Evolutionary conservation across 495 filamentous ascomycete species (phyloP).

Genomic region (Gamarada debralockiae): DNA sequence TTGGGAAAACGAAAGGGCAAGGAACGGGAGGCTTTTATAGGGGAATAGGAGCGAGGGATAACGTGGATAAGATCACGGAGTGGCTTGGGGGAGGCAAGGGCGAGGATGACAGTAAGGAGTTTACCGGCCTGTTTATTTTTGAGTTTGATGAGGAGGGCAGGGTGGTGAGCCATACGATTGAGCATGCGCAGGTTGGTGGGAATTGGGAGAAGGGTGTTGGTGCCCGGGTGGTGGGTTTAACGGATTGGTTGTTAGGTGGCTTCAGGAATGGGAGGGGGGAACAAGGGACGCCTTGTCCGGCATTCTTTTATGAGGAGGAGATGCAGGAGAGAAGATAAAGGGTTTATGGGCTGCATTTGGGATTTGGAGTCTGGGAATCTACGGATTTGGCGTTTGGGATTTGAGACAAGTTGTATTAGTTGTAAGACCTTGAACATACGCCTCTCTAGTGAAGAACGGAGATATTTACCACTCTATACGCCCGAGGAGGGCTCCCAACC

Average conservation of each 20-base stretch:
- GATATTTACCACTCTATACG: too few relatives aligned
- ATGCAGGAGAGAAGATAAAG: constrained; percentile 40
- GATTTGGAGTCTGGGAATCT: constrained; percentile 16
- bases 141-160: constrained; percentile 90
- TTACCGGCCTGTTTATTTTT: constrained; percentile 87
- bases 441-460: constrained; percentile 11
- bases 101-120: constrained; percentile 48
- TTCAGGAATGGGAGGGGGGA: constrained; percentile 35
- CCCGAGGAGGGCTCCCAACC: not conserved
- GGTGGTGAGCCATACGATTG: constrained; percentile 83
- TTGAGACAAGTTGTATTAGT: not conserved
- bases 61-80: constrained; percentile 46
- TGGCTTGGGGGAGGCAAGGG: constrained; percentile 37
- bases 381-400: not conserved
- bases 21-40: constrained; percentile 36
- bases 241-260: constrained; percentile 81
- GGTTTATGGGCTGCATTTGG: constrained; percentile 34
- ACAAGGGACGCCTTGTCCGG: constrained; percentile 23
- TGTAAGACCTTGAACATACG: constrained; percentile 10
- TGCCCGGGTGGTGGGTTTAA: constrained; percentile 74
- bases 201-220: constrained; percentile 61
- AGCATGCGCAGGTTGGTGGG: constrained; percentile 78
- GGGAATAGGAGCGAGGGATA: constrained; percentile 35
- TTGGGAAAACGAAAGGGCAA: constrained; percentile 32
- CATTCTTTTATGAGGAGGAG: constrained; percentile 36